phyloP scores from a whole-genome alignment of 768 basidiomycete genomes.

The Boletus reticulatus region DNA sequence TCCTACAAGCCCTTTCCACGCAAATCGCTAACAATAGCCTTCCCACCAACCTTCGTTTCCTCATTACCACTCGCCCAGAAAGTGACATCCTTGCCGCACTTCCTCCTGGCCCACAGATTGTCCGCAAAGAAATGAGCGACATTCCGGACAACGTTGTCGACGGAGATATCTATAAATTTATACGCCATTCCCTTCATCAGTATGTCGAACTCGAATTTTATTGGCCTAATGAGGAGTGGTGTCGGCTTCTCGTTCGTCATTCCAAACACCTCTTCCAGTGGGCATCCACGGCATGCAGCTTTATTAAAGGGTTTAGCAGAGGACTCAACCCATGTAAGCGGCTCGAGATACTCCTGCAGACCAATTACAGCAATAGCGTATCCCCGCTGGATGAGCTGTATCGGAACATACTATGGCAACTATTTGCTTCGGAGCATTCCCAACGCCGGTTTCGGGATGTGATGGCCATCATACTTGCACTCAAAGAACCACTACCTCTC shows the following conservation, averaged over 20 bases:
- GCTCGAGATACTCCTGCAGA: neutral
- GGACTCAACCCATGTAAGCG: neutral
- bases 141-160: neutral
- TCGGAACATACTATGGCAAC: neutral
- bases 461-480: neutral
- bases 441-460: neutral
- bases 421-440: neutral
- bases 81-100: neutral
- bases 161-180: neutral
- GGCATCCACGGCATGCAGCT: neutral
- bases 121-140: neutral
- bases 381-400: neutral
- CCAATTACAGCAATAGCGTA: neutral
- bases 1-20: constrained; percentile 13
- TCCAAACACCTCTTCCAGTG: neutral
- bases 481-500: neutral
- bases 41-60: constrained; percentile 14
- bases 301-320: neutral
- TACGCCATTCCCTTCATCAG: neutral
- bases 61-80: constrained; percentile 2
- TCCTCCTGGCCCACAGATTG: neutral
- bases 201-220: neutral
- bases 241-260: neutral
- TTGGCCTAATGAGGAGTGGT: constrained; percentile 4
- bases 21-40: neutral